These are phyloP conservation scores for Ruellia speciosa DNA, from an alignment of 305 asterid species.

Conservation along the genomic window DNA sequence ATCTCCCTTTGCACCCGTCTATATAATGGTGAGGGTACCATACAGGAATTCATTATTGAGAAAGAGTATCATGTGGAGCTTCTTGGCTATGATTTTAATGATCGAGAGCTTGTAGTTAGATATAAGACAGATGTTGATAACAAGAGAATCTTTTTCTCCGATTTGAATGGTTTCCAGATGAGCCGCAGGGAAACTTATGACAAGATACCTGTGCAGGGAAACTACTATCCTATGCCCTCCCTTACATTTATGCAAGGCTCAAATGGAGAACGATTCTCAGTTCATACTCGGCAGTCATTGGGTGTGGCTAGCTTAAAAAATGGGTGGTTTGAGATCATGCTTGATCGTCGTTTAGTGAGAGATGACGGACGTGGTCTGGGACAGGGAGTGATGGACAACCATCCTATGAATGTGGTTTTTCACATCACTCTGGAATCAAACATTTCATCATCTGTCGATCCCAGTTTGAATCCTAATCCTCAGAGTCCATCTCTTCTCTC, in stretches of 20 bases:
- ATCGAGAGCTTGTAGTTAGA: slow-evolving; percentile 67
- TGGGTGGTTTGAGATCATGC: slow-evolving; percentile 92
- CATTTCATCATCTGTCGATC: slow-evolving; percentile 43
- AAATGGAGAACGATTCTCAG: slow-evolving; percentile 66
- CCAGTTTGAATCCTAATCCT: slow-evolving; percentile 39
- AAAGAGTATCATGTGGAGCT: slow-evolving; percentile 95
- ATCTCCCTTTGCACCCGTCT: slow-evolving; percentile 83
- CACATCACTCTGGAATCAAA: slow-evolving; percentile 65
- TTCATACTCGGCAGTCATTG: slow-evolving; percentile 76
- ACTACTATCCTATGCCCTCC: slow-evolving; percentile 93
- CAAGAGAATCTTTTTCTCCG: slow-evolving; percentile 66
- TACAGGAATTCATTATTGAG: slow-evolving; percentile 76
- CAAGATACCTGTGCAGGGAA: slow-evolving; percentile 94
- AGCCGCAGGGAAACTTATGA: slow-evolving; percentile 88
- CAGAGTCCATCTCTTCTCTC: slow-evolving; percentile 83
- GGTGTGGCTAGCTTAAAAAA: slow-evolving; percentile 82
- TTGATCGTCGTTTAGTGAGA: slow-evolving; percentile 66
- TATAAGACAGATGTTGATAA: slow-evolving; percentile 67
- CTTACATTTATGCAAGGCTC: slow-evolving; percentile 77
- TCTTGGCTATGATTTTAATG: slow-evolving; percentile 47
- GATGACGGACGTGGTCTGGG: slow-evolving; percentile 98
- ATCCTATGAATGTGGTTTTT: slow-evolving; percentile 73
- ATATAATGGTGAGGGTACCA: slow-evolving; percentile 41
- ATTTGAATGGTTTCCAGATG: slow-evolving; percentile 88
- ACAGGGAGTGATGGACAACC: slow-evolving; percentile 93